Evolutionary conservation across 306 rosid species (phyloP), one percentile per base, ranked within the genome.

Genomic region (Parietaria judaica): DNA sequence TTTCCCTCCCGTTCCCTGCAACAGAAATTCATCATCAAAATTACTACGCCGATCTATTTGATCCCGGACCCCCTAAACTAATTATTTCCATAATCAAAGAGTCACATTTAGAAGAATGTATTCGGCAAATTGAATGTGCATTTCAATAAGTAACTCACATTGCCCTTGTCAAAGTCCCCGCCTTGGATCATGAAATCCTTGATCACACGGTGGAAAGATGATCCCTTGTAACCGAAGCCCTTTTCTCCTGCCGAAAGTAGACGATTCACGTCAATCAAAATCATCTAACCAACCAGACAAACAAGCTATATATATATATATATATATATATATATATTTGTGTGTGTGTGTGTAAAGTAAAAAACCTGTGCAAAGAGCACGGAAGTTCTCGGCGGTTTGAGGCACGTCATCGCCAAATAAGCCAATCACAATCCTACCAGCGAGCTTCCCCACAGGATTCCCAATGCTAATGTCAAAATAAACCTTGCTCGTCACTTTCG

Each of bases 151-250:
- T 4, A 39, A 39, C 44, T 34, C 70, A 86, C 97, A 80, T 92
- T 92, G 68, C 95, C 95, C 54, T 92, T 92, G 50, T 86, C 96
- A 46, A 92, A 92, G 66, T 88, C 95, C 12, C 99, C 99, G 36
- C 95, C 99, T 78, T 92, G 99, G 77, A 92, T 88, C 99, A 92
- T 92, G 86, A 92, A 92, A 61, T 92, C 96, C 86, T 76, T 86
- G 75, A 92, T 92, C 35, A 92, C 95, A 9, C 95, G 99, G 64
- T 92, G 96, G 68, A 88, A 84, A 3, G 85, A 35, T 16, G 96
- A 88, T 14, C 80, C 83, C 77, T 84, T 88, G 78, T 66, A 92
- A 53, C 99, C 99, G 72, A 88, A 92, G 50, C 99, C 98, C 69
- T 92, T 92, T 80, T 92, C 96, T 44, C 96, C 96, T 85, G 68